Percentiles rank a stretch among this genome's conserved stretches.
Conservation (phyloP, 139 green algal species). For the Marvania coccoides region DNA sequence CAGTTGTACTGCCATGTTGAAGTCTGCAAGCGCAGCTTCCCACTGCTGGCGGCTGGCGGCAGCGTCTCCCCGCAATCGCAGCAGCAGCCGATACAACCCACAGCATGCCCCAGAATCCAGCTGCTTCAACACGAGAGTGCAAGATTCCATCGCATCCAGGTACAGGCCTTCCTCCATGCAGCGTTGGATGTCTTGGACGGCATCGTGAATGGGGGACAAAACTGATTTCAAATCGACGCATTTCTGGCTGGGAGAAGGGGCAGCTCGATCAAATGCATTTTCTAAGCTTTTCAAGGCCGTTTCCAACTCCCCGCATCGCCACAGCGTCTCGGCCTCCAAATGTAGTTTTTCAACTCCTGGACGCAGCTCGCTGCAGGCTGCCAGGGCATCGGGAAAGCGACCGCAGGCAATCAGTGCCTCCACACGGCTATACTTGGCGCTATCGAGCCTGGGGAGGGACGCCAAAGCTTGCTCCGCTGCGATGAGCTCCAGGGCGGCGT, state of each 20-base stretch:
- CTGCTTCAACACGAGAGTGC: slow-evolving; percentile 1
- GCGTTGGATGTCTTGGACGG: neutral
- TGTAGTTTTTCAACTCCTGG: slow-evolving; percentile 21
- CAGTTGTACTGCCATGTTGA: slow-evolving; percentile 1
- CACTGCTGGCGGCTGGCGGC: neutral
- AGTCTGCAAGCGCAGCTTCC: slow-evolving; percentile 9
- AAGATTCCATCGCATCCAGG: neutral
- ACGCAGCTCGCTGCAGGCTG: neutral
- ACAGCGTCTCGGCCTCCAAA: slow-evolving; percentile 26
- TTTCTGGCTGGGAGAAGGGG: slow-evolving; percentile 6
- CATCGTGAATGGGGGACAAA: neutral
- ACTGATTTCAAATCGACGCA: slow-evolving; percentile 3
- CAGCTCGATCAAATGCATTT: neutral
- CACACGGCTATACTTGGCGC: slow-evolving; percentile 7
- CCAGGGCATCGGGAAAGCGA: slow-evolving; percentile 27
- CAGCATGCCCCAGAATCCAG: slow-evolving; percentile 8
- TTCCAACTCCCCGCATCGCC: slow-evolving; percentile 18
- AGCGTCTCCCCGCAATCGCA: slow-evolving; percentile 19
- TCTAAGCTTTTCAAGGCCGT: neutral
- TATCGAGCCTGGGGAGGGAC: slow-evolving; percentile 15
- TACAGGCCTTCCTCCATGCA: slow-evolving; percentile 15
- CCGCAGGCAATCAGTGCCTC: slow-evolving; percentile 34
- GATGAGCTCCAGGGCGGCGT: slow-evolving; percentile 23
- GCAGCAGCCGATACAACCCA: slow-evolving; percentile 12
- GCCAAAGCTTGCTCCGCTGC: slow-evolving; percentile 16